Base-by-base conservation (phyloP, 352 stramenopile genomes). In the Phytophthora vignae region DNA sequence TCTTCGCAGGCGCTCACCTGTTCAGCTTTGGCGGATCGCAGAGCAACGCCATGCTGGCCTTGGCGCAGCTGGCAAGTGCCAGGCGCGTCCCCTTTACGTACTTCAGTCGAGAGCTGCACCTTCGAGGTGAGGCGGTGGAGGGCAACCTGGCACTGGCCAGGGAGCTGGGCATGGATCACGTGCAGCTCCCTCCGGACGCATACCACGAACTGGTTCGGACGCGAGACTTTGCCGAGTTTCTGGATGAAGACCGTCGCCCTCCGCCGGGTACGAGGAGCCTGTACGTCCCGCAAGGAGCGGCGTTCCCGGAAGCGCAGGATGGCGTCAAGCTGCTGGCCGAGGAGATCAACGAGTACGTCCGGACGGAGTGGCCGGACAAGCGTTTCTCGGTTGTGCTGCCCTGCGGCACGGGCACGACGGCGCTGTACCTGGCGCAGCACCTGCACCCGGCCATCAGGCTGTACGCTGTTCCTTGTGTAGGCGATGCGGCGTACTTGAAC, bases 11-110 rank as follows among this genome's bases (percentile, higher is more conserved):
- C 27, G 66, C 75, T 8, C 87, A 95, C 57, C 57, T 96, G 25
- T 68, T 91, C 42, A 96, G 88, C 75, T 95, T 83, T 58, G 90
- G 90, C 17, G 90, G 90, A 1, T 78, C 89, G 11, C 88, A 95
- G 66, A 96, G 90, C 68, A 96, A 96, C 60, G 90, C 90, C 40
- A 96, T 96, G 90, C 67, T 95, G 44, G 88, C 90, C 10, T 78
- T 96, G 56, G 90, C 90, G 7, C 90, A 96, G 67, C 58, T 96
- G 36, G 87, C 90, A n/a, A 74, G 91, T 52, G 71, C 71, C n/a
- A 88, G 87, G 73, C 55, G 52, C 42, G 78, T 93, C 22, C 88
- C 90, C 14, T 96, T 96, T 74, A 94, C 85, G n/a, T 96, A 96
- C 60, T 95, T 95, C 48, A 92, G 82, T 69, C 83, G 87, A 25